Conservation (phyloP, 2,329 filamentous ascomycete species). For the Plectosphaerella plurivora region DNA sequence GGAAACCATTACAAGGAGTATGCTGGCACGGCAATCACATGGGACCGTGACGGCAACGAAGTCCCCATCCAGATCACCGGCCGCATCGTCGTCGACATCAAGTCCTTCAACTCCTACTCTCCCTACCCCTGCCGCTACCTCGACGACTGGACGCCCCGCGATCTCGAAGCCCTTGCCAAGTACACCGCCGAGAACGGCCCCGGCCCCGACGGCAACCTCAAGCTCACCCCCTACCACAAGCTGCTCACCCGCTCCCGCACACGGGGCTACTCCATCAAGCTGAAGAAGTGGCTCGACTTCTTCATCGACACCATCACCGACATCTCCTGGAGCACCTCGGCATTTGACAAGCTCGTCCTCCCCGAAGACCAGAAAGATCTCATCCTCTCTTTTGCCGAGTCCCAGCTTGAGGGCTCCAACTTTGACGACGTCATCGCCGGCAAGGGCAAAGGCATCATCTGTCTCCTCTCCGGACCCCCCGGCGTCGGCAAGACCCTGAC, state of each 20-base stretch:
- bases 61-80: conserved; percentile 18
- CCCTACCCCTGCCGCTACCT: conserved; percentile 23
- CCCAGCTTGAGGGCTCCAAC: conserved; percentile 36
- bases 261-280: conserved; percentile 44
- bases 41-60: conserved; percentile 25
- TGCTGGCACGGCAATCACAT: conserved; percentile 30
- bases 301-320: conserved; percentile 38
- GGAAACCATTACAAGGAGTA: conserved; percentile 46
- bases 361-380: conserved; percentile 45
- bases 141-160: conserved; percentile 25
- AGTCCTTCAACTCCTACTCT: conserved; percentile 29
- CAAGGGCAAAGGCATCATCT: conserved; percentile 64
- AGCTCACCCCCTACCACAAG: conserved; percentile 25
- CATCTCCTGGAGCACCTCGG: conserved; percentile 42
- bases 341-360: conserved; percentile 45
- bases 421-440: conserved; percentile 51
- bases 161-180: conserved; percentile 21
- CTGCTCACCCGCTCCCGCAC: conserved; percentile 25
- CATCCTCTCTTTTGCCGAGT: conserved; percentile 44
- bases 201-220: conserved; percentile 16
- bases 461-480: conserved; percentile 40
- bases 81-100: conserved; percentile 33
- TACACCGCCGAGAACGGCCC: conserved; percentile 19
- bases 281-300: conserved; percentile 45
- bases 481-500: conserved; percentile 48